Evolutionary conservation across 176 grass and related monocot genomes (phyloP), one percentile per base, ranked within the genome.

Genomic region (Alloteropsis semialata): DNA sequence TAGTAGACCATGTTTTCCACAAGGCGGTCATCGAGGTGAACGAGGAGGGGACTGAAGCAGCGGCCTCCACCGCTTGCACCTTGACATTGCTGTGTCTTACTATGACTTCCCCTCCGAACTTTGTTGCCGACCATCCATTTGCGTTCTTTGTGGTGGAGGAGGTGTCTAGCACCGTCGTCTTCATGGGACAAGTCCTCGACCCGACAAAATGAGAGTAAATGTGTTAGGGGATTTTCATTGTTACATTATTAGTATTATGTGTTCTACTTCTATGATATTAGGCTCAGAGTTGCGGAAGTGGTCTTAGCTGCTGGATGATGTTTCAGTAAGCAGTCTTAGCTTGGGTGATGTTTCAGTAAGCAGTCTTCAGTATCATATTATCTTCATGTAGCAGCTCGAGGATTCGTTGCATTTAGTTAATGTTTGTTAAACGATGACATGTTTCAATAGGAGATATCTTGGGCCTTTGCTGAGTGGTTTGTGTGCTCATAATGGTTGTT

Each of bases 31-130:
- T 88, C 15, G 86, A 82, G 45, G 79, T 88, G 45, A 33, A 88
- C 24, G 86, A 88, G 50, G 53, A 71, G 41, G 86, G 86, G 3
- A 88, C 86, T 3, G 43, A 51, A 16, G 86, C 86, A 33, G 61
- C 64, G 4, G 79, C 79, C 21, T 64, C 79, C 0, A 43, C 50
- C 13, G 63, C 49, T 11, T 72, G 43, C n/a, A 3, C 0, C 13
- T 4, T 71, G 14, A 16, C 1, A 25, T 42, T 42, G 25, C 0
- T 18, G 0, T 48, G 68, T 48, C 0, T 0, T 44, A 8, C 0
- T 0, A 17, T n/a, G n/a, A n/a, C n/a, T n/a, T n/a, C 5, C 22
- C 65, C 30, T 6, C 4, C 6, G 0, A 2, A 69, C 39, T 69
- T 69, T 27, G 39, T 44, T 1, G 67, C 67, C 2, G 67, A 69